These are phyloP conservation scores for Boletus calvinii DNA, from an alignment of 1,284 basidiomycete genomes.

Conservation along the genomic window DNA sequence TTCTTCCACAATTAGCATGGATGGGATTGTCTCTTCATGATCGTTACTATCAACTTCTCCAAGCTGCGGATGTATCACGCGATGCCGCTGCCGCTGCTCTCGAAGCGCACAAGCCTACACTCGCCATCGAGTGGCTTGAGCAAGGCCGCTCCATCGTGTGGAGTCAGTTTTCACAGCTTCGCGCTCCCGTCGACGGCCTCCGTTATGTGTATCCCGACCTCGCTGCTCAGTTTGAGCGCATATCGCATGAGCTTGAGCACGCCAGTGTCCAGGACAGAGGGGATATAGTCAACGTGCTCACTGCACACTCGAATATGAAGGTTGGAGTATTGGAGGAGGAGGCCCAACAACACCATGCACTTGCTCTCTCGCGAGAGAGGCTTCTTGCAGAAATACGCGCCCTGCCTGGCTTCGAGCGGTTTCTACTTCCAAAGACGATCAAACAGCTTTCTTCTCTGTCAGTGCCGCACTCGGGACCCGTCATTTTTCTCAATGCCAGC, in stretches of 20 bases:
- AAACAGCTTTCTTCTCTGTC: background rate
- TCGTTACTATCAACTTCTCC: background rate
- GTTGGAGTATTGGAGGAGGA: background rate
- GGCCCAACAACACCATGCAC: background rate
- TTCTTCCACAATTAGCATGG: constrained; percentile 7
- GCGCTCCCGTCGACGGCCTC: constrained; percentile 1
- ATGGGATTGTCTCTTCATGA: constrained; percentile 2
- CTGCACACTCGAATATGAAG: no score
- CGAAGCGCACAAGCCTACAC: background rate
- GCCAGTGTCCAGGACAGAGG: background rate
- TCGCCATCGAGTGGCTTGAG: constrained; percentile 9
- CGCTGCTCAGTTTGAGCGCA: background rate
- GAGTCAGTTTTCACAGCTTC: constrained; percentile 10
- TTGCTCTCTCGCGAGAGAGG: background rate
- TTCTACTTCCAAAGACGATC: constrained; percentile 11
- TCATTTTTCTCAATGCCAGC: constrained; percentile 13
- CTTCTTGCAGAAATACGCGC: constrained; percentile 2
- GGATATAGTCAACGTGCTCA: no score
- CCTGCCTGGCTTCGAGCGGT: constrained; percentile 4
- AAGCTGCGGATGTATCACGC: background rate
- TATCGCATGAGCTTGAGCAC: background rate
- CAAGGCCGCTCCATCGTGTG: constrained; percentile 8
- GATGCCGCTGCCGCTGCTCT: background rate
- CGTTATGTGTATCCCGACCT: background rate
- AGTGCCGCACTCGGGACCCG: background rate